A percentile compares a stretch with the other conserved stretches of the same genome.
Evolutionary conservation across 2,329 filamentous ascomycete genomes (phyloP).

Genomic region (Myriangium duriaei): DNA sequence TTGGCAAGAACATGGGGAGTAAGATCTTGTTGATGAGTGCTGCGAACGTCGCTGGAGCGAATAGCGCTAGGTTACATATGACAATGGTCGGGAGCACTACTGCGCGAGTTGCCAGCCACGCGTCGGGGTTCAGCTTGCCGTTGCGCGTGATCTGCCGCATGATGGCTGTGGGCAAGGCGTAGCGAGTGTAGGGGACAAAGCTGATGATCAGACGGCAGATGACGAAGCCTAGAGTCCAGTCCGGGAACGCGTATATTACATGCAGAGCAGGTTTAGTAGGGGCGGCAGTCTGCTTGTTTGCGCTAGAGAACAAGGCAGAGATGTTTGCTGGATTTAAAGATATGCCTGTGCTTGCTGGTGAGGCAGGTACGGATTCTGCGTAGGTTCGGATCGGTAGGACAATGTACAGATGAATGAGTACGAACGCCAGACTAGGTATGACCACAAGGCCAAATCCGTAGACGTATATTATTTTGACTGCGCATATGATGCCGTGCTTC

Average conservation of each 20-base stretch:
- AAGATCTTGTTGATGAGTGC: slow-evolving; percentile 33
- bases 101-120: slow-evolving; percentile 65
- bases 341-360: slow-evolving; percentile 4
- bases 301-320: slow-evolving; percentile 4
- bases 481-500: slow-evolving; percentile 20
- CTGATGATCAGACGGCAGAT: slow-evolving; percentile 72
- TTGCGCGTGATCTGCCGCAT: slow-evolving; percentile 57
- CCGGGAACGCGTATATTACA: slow-evolving; percentile 76
- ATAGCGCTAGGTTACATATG: slow-evolving; percentile 50
- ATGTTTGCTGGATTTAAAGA: slow-evolving; percentile 6
- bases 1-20: slow-evolving; percentile 7
- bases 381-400: slow-evolving; percentile 79
- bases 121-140: slow-evolving; percentile 70
- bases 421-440: slow-evolving; percentile 66
- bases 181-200: slow-evolving; percentile 53
- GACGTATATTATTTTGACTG: slow-evolving; percentile 55
- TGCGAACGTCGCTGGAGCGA: slow-evolving; percentile 51
- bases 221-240: slow-evolving; percentile 85
- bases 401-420: slow-evolving; percentile 77
- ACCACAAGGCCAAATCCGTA: slow-evolving; percentile 63
- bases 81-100: slow-evolving; percentile 67
- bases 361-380: slow-evolving; percentile 27
- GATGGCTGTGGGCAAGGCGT: slow-evolving; percentile 60
- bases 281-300: slow-evolving; percentile 12
- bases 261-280: slow-evolving; percentile 39